Conservation (phyloP, 106 monocot species). For the Allium fistulosum region DNA sequence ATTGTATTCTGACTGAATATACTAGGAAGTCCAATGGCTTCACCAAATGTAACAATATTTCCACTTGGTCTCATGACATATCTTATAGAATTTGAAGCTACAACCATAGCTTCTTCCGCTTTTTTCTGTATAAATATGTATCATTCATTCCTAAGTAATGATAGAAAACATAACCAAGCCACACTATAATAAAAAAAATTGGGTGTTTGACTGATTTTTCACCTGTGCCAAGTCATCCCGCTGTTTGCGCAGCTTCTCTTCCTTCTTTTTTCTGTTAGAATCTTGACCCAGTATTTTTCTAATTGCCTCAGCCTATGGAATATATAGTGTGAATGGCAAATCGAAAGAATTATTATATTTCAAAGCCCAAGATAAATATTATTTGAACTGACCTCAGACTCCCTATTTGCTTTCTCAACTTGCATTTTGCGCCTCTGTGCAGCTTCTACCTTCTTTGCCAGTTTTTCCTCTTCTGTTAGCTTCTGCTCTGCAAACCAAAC, state of each 20-base stretch:
- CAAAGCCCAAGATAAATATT: not conserved
- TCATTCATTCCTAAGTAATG: too few species aligned
- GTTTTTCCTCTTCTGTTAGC: conserved; percentile 86
- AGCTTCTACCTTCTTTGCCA: conserved; percentile 91
- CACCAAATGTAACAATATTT: conserved; percentile 61
- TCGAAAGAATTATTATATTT: too few species aligned
- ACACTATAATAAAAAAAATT: too few species aligned
- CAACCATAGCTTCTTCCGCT: conserved; percentile 35
- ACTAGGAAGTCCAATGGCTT: conserved; percentile 47
- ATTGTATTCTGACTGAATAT: conserved; percentile 22
- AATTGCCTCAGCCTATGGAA: conserved; percentile 81
- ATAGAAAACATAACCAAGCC: too few species aligned
- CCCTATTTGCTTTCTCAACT: conserved; percentile 84
- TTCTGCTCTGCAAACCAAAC: conserved; percentile 53
- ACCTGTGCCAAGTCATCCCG: conserved; percentile 27
- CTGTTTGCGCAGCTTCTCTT: conserved; percentile 57
- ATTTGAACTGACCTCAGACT: conserved; percentile 49
- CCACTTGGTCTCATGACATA: conserved; percentile 64
- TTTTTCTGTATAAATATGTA: conserved; percentile 27
- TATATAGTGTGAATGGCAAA: not conserved
- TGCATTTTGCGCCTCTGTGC: conserved; percentile 89
- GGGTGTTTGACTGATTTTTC: not conserved
- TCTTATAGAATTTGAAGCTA: conserved; percentile 39
- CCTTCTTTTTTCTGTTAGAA: conserved; percentile 72
- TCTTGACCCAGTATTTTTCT: conserved; percentile 92